Percentiles rank a stretch among this genome's conserved stretches.
These are phyloP conservation scores for Backusella tarrabulga DNA, from an alignment of 192 early-diverging fungal species.

Conservation along the genomic window DNA sequence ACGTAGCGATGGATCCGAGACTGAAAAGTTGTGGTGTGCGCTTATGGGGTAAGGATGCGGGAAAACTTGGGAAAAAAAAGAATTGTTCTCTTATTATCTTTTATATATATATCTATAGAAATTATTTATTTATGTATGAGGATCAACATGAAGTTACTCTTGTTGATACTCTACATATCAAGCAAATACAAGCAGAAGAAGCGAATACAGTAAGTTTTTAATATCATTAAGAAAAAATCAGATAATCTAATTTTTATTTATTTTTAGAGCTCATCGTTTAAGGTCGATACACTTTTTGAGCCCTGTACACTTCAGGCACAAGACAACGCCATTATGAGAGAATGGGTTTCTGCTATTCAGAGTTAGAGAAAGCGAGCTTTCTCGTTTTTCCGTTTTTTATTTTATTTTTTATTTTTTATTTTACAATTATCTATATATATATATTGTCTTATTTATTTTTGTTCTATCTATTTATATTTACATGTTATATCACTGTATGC, in stretches of 20 bases:
- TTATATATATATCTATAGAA: neutral
- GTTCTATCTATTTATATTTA: neutral
- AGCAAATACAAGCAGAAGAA: neutral
- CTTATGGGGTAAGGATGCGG: neutral
- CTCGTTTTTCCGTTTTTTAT: neutral
- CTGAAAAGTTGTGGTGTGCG: neutral
- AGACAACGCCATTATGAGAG: neutral
- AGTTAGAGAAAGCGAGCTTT: neutral
- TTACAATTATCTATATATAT: neutral
- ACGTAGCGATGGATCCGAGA: neutral
- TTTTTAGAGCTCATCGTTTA: neutral
- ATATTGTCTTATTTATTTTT: neutral
- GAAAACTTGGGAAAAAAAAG: neutral
- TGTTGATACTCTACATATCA: slow-evolving; percentile 12
- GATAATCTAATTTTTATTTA: neutral
- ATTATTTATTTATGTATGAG: slow-evolving; percentile 15
- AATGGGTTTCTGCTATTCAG: slow-evolving; percentile 12
- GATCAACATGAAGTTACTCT: slow-evolving; percentile 9
- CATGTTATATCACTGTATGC: neutral
- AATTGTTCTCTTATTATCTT: neutral
- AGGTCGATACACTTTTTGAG: slow-evolving; percentile 11
- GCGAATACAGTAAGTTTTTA: neutral
- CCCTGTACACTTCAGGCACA: neutral
- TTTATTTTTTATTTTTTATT: neutral
- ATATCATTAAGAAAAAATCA: too few species aligned